Conservation (phyloP, 176 grass and related monocot genomes). For the Ensete glaucum region DNA sequence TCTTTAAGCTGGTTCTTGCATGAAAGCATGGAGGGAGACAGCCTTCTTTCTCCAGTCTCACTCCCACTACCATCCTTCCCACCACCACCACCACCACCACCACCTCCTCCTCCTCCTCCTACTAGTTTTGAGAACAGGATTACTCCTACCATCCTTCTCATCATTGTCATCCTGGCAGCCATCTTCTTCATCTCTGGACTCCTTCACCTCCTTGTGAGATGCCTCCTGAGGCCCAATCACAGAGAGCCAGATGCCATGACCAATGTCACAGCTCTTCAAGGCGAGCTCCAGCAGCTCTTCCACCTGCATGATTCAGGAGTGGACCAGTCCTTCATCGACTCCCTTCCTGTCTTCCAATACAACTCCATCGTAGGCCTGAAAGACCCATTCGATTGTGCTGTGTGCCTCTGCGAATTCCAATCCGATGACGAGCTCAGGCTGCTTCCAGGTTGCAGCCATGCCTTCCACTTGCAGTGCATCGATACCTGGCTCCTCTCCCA, state of each 20-base stretch:
- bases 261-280: slow-evolving; percentile 71
- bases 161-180: slow-evolving; percentile 58
- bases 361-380: slow-evolving; percentile 48
- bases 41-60: slow-evolving; percentile 22
- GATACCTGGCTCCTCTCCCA: slow-evolving; percentile 87
- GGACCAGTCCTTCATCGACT: slow-evolving; percentile 86
- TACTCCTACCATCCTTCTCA: slow-evolving; percentile 67
- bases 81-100: slow-evolving; percentile 19
- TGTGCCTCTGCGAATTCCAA: slow-evolving; percentile 86
- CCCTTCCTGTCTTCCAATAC: slow-evolving; percentile 77
- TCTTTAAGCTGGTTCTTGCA: background rate
- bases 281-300: slow-evolving; percentile 91
- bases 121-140: slow-evolving; percentile 47
- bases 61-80: slow-evolving; percentile 8
- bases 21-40: slow-evolving; percentile 6
- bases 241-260: slow-evolving; percentile 27
- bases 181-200: slow-evolving; percentile 89
- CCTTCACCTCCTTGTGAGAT: slow-evolving; percentile 65
- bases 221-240: slow-evolving; percentile 34
- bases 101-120: slow-evolving; percentile 9
- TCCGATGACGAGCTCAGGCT: slow-evolving; percentile 66
- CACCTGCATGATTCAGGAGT: slow-evolving; percentile 88
- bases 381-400: slow-evolving; percentile 91
- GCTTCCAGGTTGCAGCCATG: slow-evolving; percentile 87
- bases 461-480: slow-evolving; percentile 88